Evolutionary conservation across 768 basidiomycete genomes (phyloP).

Genomic region (Russula compacta): DNA sequence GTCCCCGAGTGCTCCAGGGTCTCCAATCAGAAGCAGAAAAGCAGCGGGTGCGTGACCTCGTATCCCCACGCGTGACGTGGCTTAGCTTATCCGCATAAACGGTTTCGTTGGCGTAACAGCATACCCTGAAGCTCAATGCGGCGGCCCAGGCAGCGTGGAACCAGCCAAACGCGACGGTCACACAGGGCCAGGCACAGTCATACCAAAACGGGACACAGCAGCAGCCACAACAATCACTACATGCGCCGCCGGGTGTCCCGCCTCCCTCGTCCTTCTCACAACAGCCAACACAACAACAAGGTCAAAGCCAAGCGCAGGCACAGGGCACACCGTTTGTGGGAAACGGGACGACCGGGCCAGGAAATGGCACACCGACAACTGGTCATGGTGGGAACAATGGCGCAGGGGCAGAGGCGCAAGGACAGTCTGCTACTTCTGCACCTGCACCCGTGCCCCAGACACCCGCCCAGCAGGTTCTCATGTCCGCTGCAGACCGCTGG

Average conservation of each 20-base stretch:
- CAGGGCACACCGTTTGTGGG: constrained; percentile 13
- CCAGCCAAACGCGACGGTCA: constrained; percentile 42
- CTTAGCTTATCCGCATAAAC: constrained; percentile 3
- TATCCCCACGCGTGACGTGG: constrained; percentile 6
- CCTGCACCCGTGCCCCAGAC: constrained; percentile 30
- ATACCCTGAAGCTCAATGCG: constrained; percentile 55
- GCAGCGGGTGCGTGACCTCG: constrained; percentile 44
- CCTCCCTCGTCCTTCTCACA: constrained; percentile 32
- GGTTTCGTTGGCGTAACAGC: constrained; percentile 2
- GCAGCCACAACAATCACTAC: constrained; percentile 38
- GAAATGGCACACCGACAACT: constrained; percentile 6
- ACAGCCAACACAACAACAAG: constrained; percentile 30
- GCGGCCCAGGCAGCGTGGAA: constrained; percentile 57
- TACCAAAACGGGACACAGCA: constrained; percentile 41
- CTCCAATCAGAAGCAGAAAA: constrained; percentile 63
- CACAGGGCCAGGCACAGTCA: constrained; percentile 23
- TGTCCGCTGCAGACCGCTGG: constrained; percentile 21
- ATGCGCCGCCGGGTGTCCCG: constrained; percentile 43
- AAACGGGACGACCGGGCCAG: constrained; percentile 18
- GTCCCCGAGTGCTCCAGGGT: constrained; percentile 29
- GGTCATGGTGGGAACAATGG: constrained; percentile 21
- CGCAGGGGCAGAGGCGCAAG: constrained; percentile 11
- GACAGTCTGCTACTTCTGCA: constrained; percentile 12
- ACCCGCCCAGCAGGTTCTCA: constrained; percentile 22
- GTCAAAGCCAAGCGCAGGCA: constrained; percentile 14